Conservation (phyloP, 192 early-diverging fungal species). For the Podila verticillata region DNA sequence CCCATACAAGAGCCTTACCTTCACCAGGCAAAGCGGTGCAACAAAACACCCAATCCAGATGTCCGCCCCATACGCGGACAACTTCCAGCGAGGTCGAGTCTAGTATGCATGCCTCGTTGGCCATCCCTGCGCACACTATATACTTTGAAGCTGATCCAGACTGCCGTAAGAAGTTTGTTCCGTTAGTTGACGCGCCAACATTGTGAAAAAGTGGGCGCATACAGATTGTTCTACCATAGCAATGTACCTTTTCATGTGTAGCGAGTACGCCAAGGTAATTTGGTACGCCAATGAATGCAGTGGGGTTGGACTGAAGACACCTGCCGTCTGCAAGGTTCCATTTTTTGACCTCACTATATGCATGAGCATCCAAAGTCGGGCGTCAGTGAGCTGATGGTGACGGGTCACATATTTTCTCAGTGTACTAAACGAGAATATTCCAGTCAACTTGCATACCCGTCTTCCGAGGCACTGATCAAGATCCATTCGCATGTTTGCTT, state of each 20-base stretch:
- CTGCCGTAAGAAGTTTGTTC: background rate
- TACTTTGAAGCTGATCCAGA: constrained; percentile 50
- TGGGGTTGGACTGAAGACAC: constrained; percentile 55
- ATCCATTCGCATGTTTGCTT: constrained; percentile 54
- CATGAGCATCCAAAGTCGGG: background rate
- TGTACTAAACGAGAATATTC: background rate
- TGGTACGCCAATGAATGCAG: constrained; percentile 59
- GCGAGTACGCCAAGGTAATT: constrained; percentile 54
- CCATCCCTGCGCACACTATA: constrained; percentile 62
- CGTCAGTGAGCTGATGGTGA: background rate
- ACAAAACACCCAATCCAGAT: constrained; percentile 61
- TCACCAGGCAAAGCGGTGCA: constrained; percentile 59
- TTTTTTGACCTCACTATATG: constrained; percentile 56
- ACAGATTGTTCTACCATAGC: background rate
- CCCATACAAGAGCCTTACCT: constrained; percentile 37
- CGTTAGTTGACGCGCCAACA: background rate
- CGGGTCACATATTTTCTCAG: too few species aligned
- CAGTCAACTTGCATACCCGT: constrained; percentile 54
- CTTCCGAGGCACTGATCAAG: constrained; percentile 63
- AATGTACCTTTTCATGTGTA: constrained; percentile 34
- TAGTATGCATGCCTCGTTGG: constrained; percentile 62
- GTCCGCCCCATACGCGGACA: constrained; percentile 67
- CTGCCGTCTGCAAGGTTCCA: constrained; percentile 64
- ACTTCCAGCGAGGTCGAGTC: constrained; percentile 62
- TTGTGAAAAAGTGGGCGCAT: background rate